Conservation (phyloP, 2,329 filamentous ascomycete genomes). For the Rhinocladiella similis region DNA sequence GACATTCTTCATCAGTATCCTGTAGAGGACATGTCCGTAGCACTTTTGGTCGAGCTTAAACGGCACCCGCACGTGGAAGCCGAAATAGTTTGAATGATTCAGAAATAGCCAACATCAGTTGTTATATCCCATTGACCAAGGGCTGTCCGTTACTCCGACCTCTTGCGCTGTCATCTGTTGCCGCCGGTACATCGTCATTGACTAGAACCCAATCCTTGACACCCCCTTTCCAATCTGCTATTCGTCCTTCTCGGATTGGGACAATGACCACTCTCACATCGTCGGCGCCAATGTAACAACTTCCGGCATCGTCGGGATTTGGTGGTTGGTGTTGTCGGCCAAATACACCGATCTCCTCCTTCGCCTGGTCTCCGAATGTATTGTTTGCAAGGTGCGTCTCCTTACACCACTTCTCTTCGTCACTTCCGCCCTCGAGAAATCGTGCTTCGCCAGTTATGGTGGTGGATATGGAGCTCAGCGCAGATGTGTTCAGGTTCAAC, state of each 20-base stretch:
- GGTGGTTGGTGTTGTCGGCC: constrained; percentile 34
- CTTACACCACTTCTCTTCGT: constrained; percentile 82
- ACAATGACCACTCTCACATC: constrained; percentile 88
- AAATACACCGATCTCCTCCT: constrained; percentile 50
- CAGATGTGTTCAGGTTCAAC: constrained; percentile 86
- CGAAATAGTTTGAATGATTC: neutral
- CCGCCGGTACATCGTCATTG: constrained; percentile 30
- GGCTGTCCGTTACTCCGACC: constrained; percentile 20
- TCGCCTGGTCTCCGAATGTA: constrained; percentile 65
- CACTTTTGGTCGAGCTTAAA: no score
- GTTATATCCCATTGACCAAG: constrained; percentile 21
- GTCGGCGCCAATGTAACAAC: constrained; percentile 74
- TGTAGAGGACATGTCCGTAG: no score
- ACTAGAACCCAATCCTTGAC: constrained; percentile 72
- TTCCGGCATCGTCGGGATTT: constrained; percentile 34
- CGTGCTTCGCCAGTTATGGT: constrained; percentile 89
- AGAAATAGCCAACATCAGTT: constrained; percentile 4
- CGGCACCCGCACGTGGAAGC: neutral
- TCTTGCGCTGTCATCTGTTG: constrained; percentile 4
- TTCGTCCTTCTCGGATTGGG: constrained; percentile 77
- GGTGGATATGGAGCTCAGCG: constrained; percentile 82
- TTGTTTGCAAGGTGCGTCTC: constrained; percentile 87
- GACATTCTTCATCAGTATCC: no score
- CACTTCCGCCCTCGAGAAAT: constrained; percentile 69
- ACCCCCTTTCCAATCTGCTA: constrained; percentile 93